A percentile compares a stretch with the other conserved stretches of the same genome.
Conservation (phyloP, 768 basidiomycete genomes). For the Terana coerulea region DNA sequence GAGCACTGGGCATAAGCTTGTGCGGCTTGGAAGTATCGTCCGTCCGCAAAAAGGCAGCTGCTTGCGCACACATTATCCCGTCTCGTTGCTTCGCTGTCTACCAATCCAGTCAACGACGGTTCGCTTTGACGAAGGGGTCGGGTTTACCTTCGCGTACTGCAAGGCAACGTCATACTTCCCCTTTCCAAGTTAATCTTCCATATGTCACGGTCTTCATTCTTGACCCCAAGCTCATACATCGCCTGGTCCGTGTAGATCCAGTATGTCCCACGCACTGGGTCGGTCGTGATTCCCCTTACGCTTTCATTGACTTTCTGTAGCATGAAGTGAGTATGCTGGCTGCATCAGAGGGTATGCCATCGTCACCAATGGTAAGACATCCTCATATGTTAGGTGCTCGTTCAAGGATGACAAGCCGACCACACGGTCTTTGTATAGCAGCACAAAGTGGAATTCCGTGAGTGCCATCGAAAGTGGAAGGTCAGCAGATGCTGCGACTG, state of each 20-base stretch:
- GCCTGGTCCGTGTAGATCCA: conserved; percentile 93
- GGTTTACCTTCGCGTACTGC: conserved; percentile 76
- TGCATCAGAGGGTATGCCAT: not conserved
- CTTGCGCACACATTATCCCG: conserved; percentile 78
- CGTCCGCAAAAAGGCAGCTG: conserved; percentile 74
- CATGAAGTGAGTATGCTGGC: conserved; percentile 19
- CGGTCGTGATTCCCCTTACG: conserved; percentile 72
- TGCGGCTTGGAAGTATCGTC: conserved; percentile 86
- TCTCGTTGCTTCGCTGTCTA: conserved; percentile 90
- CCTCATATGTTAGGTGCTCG: conserved; percentile 81
- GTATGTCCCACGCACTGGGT: conserved; percentile 85
- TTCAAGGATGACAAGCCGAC: conserved; percentile 76
- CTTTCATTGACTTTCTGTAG: conserved; percentile 69
- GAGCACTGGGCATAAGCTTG: conserved; percentile 90
- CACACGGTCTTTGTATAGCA: conserved; percentile 78
- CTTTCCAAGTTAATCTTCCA: conserved; percentile 89
- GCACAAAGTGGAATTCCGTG: conserved; percentile 89
- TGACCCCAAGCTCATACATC: conserved; percentile 80
- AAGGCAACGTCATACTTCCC: conserved; percentile 76
- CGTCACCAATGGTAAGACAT: conserved; percentile 68
- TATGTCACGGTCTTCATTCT: conserved; percentile 89
- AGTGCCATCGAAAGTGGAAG: conserved; percentile 74
- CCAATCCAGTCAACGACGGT: not conserved
- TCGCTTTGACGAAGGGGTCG: not conserved
- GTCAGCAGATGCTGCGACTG: conserved; percentile 24